Evolutionary conservation across 495 filamentous ascomycete genomes (phyloP).

Genomic region (Talaromyces trachyspermus): DNA sequence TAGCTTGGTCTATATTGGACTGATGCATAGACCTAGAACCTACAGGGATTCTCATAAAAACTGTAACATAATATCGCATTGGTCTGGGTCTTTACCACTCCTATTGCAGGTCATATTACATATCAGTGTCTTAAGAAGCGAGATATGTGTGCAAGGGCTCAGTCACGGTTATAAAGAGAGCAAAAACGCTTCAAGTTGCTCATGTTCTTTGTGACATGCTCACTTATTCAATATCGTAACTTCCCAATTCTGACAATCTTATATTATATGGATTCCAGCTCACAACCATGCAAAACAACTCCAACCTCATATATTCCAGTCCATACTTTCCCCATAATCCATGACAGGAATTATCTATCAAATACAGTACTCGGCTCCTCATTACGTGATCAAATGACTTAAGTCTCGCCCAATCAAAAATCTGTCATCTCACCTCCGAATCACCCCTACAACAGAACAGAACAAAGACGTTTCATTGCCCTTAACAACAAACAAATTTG

Average conservation of each 20-base stretch:
- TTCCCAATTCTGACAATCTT: neutral
- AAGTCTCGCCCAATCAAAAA: no score
- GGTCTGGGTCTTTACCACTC: neutral
- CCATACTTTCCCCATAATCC: no score
- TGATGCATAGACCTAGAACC: neutral
- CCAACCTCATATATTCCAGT: no score
- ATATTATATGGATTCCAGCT: neutral
- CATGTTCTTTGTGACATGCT: neutral
- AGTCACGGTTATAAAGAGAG: neutral
- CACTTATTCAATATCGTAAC: neutral
- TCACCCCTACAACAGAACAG: neutral
- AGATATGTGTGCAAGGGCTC: neutral
- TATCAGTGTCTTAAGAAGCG: neutral
- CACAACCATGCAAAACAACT: no score
- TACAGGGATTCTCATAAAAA: neutral
- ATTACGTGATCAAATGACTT: no score
- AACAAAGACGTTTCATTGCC: neutral
- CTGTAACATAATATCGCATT: neutral
- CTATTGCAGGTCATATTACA: neutral
- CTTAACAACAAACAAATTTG: neutral
- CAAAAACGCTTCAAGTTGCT: neutral
- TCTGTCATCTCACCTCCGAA: neutral
- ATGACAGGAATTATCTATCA: no score
- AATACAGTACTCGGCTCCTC: no score
- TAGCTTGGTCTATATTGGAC: neutral